phyloP scores from a whole-genome alignment of 108 stramenopile genomes.

The Skeletonema potamos region DNA sequence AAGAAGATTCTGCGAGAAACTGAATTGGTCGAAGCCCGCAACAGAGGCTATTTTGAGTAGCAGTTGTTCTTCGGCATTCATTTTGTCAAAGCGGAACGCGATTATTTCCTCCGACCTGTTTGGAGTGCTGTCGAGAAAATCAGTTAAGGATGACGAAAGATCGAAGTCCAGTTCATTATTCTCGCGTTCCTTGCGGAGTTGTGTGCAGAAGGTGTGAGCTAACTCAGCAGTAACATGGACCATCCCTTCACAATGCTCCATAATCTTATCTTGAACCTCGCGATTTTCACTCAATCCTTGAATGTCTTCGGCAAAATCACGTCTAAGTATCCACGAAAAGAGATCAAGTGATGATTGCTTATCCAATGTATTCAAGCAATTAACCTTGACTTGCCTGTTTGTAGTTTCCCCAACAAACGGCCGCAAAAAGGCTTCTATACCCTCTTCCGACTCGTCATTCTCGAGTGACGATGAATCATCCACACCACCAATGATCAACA shows the following conservation, averaged over 20 bases:
- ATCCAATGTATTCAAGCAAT: conserved; percentile 7
- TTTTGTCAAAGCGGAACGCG: conserved; percentile 16
- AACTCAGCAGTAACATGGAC: conserved; percentile 18
- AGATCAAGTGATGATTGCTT: conserved; percentile 18
- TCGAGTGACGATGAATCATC: neutral
- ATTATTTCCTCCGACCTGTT: conserved; percentile 23
- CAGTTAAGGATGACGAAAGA: neutral
- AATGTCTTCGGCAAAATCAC: conserved; percentile 11
- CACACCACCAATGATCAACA: conserved; percentile 15
- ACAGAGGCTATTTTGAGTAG: conserved; percentile 23
- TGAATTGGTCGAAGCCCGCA: conserved; percentile 25
- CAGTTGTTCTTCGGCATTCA: conserved; percentile 28
- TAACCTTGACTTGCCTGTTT: neutral
- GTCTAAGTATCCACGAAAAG: conserved; percentile 19
- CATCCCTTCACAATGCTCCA: conserved; percentile 15
- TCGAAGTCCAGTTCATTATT: neutral
- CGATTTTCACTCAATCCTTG: conserved; percentile 1
- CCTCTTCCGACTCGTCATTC: conserved; percentile 1
- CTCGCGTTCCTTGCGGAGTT: conserved; percentile 13
- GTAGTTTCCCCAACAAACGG: neutral
- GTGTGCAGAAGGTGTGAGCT: conserved; percentile 18
- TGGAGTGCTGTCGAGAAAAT: conserved; percentile 14
- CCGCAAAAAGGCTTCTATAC: neutral
- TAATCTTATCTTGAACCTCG: conserved; percentile 12
- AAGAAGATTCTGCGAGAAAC: conserved; percentile 23